Evolutionary conservation across 2,329 filamentous ascomycete genomes (phyloP).

Genomic region (Pestalotiopsis sp.): DNA sequence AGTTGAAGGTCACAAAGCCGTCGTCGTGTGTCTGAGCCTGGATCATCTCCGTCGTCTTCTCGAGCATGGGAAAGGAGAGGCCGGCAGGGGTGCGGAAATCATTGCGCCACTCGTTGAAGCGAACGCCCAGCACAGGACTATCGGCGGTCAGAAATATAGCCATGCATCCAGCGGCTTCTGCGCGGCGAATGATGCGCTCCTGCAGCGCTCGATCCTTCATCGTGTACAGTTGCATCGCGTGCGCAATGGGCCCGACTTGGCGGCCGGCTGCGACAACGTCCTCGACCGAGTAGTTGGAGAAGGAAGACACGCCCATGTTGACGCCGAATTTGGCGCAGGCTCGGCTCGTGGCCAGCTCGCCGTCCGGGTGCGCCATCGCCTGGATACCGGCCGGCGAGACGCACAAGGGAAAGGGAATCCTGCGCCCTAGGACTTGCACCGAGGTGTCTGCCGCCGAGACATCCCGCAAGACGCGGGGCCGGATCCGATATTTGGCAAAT

Average conservation of each 20-base stretch:
- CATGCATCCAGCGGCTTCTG: constrained; percentile 47
- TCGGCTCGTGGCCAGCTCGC: constrained; percentile 51
- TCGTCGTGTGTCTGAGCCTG: constrained; percentile 24
- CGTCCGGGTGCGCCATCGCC: constrained; percentile 54
- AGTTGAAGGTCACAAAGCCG: constrained; percentile 27
- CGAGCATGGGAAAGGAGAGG: constrained; percentile 18
- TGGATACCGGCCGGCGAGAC: constrained; percentile 60
- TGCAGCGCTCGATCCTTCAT: constrained; percentile 49
- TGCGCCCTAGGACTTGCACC: constrained; percentile 11
- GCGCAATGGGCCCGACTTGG: constrained; percentile 38
- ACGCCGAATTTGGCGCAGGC: constrained; percentile 41
- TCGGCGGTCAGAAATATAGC: constrained; percentile 57
- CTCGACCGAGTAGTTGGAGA: constrained; percentile 39
- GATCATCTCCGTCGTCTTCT: constrained; percentile 18
- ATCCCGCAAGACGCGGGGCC: constrained; percentile 1
- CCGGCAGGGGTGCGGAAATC: constrained; percentile 48
- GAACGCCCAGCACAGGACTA: constrained; percentile 51
- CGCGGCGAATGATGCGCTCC: constrained; percentile 42
- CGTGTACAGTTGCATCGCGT: constrained; percentile 56
- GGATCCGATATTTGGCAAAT: constrained; percentile 7
- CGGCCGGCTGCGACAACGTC: constrained; percentile 33
- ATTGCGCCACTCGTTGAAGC: constrained; percentile 53
- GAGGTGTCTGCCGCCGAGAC: background rate
- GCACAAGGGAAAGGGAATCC: constrained; percentile 51
- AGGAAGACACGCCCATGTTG: constrained; percentile 51